Evolutionary conservation across 148 eudicot genomes (phyloP), one percentile per base, ranked within the genome.

Genomic region (Fallopia convolvulus): DNA sequence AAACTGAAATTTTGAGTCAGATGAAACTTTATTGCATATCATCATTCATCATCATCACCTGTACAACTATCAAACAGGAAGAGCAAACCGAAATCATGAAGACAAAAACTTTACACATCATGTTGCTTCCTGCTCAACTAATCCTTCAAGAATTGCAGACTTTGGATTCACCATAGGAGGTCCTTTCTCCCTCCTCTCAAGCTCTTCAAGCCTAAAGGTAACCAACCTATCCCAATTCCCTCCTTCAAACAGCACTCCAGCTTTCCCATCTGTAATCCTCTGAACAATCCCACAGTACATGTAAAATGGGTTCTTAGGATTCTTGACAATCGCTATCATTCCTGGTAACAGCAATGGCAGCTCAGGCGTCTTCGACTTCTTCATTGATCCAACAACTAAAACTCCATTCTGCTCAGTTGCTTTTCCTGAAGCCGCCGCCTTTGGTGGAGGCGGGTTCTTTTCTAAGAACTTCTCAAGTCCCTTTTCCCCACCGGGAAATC

Each of bases 401-500:
- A 32, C 74, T 76, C 81, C 90, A 75, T 40, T 72, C 11, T 60
- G 74, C 7, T 76, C 78, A 61, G 72, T 53, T 58, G 36, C 70
- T 39, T 6, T 6, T 6, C 47, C 47, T 9, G 7, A 7, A 44
- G 75, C 41, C 13, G 75, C 41, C 13, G 70, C 77, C 77, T 80
- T 78, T 17, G 76, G 70, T 8, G 89, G 94, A 7, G 97, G 96
- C 58, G 97, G 97, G 74, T 94, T 89, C 79, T 89, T 47, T 79
- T 90, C 90, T 7, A 94, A 78, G 83, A 94, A 94, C 12, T 86
- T 82, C 76, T 77, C 17, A 5, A 94, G 87, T 4, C 98, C 98
- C 82, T 81, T 94, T 81, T 94, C 98, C 8, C 97, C 98, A 14
- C 98, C 97, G 4, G 98, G 97, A 68, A 92, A 94, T 30, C 97